These are phyloP conservation scores for Pythium phragmitis DNA, from an alignment of 352 stramenopile species.

Conservation along the genomic window DNA sequence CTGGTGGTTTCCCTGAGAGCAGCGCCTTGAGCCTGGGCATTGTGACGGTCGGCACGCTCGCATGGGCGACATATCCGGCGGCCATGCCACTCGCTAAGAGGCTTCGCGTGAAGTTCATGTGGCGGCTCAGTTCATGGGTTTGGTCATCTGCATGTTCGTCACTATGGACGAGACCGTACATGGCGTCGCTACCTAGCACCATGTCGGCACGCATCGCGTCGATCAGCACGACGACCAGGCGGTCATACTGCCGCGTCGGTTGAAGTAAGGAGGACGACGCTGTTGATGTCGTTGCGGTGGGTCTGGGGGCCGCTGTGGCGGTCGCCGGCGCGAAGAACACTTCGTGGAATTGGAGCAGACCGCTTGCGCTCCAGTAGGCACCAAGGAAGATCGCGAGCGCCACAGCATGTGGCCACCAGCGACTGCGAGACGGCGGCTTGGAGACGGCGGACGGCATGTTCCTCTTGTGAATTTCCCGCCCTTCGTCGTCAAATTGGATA, in stretches of 20 bases:
- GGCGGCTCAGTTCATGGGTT: slow-evolving; percentile 45
- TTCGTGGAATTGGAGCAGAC: slow-evolving; percentile 31
- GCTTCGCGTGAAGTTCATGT: slow-evolving; percentile 68
- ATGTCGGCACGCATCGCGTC: slow-evolving; percentile 87
- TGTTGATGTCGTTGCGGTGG: background rate
- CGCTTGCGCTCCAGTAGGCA: slow-evolving; percentile 29
- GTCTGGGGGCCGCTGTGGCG: background rate
- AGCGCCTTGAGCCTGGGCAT: slow-evolving; percentile 89
- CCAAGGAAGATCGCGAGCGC: slow-evolving; percentile 19
- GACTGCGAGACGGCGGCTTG: background rate
- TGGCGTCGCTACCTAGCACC: slow-evolving; percentile 65
- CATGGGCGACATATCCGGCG: slow-evolving; percentile 73
- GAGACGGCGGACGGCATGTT: background rate
- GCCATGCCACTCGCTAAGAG: slow-evolving; percentile 51
- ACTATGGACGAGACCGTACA: slow-evolving; percentile 27
- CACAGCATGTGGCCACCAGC: slow-evolving; percentile 3
- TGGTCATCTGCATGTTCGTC: background rate
- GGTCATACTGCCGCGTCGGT: slow-evolving; percentile 49
- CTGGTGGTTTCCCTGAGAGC: slow-evolving; percentile 77
- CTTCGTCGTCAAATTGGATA: background rate
- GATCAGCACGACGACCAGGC: slow-evolving; percentile 85
- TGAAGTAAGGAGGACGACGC: background rate
- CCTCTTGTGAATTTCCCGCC: background rate
- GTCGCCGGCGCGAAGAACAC: slow-evolving; percentile 24
- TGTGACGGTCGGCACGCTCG: slow-evolving; percentile 85